Percentiles rank a stretch among this genome's conserved stretches.
phyloP scores from a whole-genome alignment of 2,329 filamentous ascomycete genomes.

The Coniella lustricola region DNA sequence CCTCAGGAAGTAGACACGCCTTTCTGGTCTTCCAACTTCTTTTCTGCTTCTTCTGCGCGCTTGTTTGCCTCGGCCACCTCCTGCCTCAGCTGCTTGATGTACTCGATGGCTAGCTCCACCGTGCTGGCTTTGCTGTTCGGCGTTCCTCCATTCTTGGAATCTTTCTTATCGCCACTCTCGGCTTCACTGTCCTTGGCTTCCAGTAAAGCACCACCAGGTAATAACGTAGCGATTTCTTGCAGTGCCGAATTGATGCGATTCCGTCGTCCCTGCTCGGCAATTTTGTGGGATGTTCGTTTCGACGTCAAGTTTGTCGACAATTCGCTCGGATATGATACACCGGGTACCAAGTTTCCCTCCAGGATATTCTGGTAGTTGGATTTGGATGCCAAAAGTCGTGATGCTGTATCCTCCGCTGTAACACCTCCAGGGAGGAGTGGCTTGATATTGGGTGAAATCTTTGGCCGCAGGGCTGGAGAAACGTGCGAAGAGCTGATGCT shows the following conservation, averaged over 20 bases:
- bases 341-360: constrained; percentile 84
- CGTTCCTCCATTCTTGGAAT: constrained; percentile 34
- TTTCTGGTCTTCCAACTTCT: constrained; percentile 37
- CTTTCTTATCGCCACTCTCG: constrained; percentile 40
- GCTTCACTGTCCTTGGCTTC: constrained; percentile 33
- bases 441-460: constrained; percentile 91
- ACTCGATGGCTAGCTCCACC: constrained; percentile 93
- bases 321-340: constrained; percentile 83
- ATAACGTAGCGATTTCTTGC: constrained; percentile 78
- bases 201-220: constrained; percentile 44
- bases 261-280: constrained; percentile 89
- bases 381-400: constrained; percentile 80
- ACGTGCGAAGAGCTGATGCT: constrained; percentile 65
- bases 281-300: constrained; percentile 95
- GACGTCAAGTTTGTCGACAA: constrained; percentile 90
- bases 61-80: constrained; percentile 61
- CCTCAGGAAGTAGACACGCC: not conserved
- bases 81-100: constrained; percentile 78
- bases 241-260: constrained; percentile 94
- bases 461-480: constrained; percentile 79
- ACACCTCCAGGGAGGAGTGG: constrained; percentile 65
- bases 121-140: constrained; percentile 91
- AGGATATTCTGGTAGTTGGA: constrained; percentile 98
- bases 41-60: constrained; percentile 58
- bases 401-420: constrained; percentile 53